phyloP scores from a whole-genome alignment of 805 yeast genomes.

The Hanseniaspora pseudoguilliermondii region DNA sequence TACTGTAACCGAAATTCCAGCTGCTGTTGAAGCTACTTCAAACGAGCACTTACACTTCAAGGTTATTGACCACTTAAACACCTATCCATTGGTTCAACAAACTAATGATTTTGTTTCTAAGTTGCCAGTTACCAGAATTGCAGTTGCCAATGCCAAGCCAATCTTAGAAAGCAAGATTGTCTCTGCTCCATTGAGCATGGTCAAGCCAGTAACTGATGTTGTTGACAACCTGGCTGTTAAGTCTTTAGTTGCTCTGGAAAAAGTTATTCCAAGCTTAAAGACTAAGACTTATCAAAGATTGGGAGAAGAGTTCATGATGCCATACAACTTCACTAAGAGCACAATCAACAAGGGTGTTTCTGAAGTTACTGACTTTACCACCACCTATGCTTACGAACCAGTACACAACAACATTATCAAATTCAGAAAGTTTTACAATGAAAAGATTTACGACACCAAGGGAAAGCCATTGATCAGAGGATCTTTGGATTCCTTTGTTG shows the following conservation, averaged over 20 bases:
- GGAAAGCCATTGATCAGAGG: conserved; percentile 54
- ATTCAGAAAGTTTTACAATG: conserved; percentile 39
- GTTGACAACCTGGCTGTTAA: conserved; percentile 45
- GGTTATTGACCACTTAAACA: conserved; percentile 32
- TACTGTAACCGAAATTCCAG: neutral
- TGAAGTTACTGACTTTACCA: conserved; percentile 26
- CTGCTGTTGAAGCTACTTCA: neutral
- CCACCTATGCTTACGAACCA: conserved; percentile 34
- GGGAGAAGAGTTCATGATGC: conserved; percentile 38
- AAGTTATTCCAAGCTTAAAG: conserved; percentile 44
- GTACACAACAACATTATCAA: conserved; percentile 35
- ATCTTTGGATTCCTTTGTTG: conserved; percentile 48
- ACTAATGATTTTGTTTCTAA: conserved; percentile 27
- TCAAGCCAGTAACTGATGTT: conserved; percentile 33
- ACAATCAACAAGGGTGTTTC: conserved; percentile 29
- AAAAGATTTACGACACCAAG: conserved; percentile 40
- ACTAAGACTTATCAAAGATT: conserved; percentile 40
- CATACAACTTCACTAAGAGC: conserved; percentile 36
- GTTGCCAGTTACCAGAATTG: conserved; percentile 29
- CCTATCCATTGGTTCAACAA: conserved; percentile 38
- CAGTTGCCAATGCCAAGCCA: conserved; percentile 27
- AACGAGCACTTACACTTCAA: conserved; percentile 19
- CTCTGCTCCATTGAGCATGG: conserved; percentile 22
- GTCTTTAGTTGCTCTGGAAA: conserved; percentile 46
- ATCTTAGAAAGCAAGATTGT: conserved; percentile 24